Evolutionary conservation across 495 filamentous ascomycete species (phyloP), one percentile per base, ranked within the genome.

Genomic region (Rhypophila decipiens): DNA sequence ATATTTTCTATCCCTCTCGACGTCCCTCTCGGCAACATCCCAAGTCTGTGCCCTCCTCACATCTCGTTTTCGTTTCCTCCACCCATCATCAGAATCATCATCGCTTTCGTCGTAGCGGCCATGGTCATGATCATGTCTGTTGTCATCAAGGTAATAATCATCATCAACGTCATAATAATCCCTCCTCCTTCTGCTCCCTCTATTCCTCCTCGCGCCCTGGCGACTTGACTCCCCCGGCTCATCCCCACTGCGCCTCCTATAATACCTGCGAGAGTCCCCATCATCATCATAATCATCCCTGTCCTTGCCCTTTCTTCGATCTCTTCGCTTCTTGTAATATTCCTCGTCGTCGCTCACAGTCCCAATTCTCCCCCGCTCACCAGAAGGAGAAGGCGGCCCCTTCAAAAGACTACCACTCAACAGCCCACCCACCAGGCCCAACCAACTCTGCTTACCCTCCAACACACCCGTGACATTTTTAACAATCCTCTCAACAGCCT

Each of bases 401-500:
- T 59, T 11, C 52, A 64, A 42, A 40, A 64, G 34, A 4, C 49
- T 44, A 1, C 64, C 59, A 20, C 57, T 51, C 34, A 65, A 23
- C 7, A 63, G 24, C 2, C 53, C 59, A 8, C 62, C 53, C 4
- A 66, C 15, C 49, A 64, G 35, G 9, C 62, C 55, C 39, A 57
- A 33, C 56, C 59, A 61, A 8, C 56, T 59, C 0, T 56, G 53
- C 21, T 39, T 45, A 0, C 60, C 60, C 47, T 64, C 62, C 49
- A 69, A 24, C 23, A 63, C 62, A 1, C 59, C 64, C 31, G 63
- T 65, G 1, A 69, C 64, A n/a, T 49, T 44, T 22, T 41, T 40
- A 22, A 63, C 64, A 5, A 67, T 57, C 4, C 50, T 41, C 19
- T 67, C 58, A 5, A 69, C 63, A n/a, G 51, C 41, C 42, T 61